Evolutionary conservation across 2,329 filamentous ascomycete genomes (phyloP), one percentile per base, ranked within the genome.

Genomic region (Stagonosporopsis chrysanthemi): DNA sequence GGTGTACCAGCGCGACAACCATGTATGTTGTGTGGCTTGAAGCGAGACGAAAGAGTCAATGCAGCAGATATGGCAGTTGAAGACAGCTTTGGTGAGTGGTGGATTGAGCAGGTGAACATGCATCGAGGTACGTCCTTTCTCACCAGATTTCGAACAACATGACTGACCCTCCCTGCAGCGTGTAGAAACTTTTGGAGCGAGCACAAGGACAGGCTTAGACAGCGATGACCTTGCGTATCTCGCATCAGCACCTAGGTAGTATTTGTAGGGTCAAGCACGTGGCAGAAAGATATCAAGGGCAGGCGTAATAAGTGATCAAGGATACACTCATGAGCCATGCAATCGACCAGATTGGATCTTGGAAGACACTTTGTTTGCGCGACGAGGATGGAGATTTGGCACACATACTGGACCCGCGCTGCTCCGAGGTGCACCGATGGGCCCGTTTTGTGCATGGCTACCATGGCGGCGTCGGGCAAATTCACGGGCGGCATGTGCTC

Each of bases 1-100:
- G 92, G 88, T 2, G 81, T 91, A 8, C 90, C 87, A 22, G 90
- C 91, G 3, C 81, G 87, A 0, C 89, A 90, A 75, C 81, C 88
- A 1, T 98, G 94, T 77, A 84, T 93, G 47, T 80, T 98, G 29
- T 98, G 94, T 75, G 94, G 94, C 0, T 77, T 98, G 63, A 95
- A 91, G 78, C 83, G 94, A 62, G 92, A 97, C 38, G 94, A 98
- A 78, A 84, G 94, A 46, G 82, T 97, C 11, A 76, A 80, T 19
- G 91, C 88, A 70, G 84, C 95, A 31, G 92, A 96, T 69, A 80
- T 88, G 49, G 83, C 88, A 24, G 86, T 96, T 8, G 88, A 94
- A 68, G 94, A 98, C 75, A 92, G 90, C 74, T 97, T 97, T 80
- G 92, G 92, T 12, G 94, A 98, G 79, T 98, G 92, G 91, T 98